phyloP scores from a whole-genome alignment of 164 flowering plant species.

The Macadamia tetraphylla region DNA sequence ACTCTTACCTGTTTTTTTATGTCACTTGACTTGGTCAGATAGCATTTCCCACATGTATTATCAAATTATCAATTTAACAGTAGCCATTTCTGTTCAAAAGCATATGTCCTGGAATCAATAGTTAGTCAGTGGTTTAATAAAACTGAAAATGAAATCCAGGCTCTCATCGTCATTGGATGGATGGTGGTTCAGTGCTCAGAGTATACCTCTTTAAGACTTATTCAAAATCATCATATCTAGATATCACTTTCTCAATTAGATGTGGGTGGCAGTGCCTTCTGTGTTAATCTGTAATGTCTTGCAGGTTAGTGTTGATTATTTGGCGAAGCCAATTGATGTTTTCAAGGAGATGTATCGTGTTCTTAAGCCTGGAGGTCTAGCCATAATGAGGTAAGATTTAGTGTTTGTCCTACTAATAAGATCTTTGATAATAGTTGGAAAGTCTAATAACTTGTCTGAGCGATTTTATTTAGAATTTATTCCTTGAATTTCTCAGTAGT shows the following conservation, averaged over 20 bases:
- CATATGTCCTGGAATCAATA: neutral
- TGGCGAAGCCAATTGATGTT: constrained; percentile 57
- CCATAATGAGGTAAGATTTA: constrained; percentile 60
- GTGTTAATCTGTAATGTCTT: neutral
- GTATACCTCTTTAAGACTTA: neutral
- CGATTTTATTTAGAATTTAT: too few relatives aligned
- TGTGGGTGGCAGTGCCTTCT: neutral
- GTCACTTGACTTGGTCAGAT: neutral
- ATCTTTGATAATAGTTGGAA: neutral
- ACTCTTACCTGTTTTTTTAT: neutral
- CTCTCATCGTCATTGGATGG: neutral
- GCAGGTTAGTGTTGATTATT: constrained; percentile 75
- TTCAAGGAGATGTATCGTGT: constrained; percentile 66
- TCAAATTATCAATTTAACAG: too few relatives aligned
- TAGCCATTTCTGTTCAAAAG: neutral
- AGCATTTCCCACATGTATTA: neutral
- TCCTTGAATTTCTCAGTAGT: too few relatives aligned
- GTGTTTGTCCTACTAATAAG: neutral
- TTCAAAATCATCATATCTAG: neutral
- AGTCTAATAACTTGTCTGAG: neutral
- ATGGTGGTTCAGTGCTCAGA: neutral
- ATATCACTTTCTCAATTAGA: neutral
- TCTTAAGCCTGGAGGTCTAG: constrained; percentile 70
- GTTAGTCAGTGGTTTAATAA: neutral
- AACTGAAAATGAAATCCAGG: neutral